phyloP scores from a whole-genome alignment of 1,284 basidiomycete genomes.

The Stereum hirsutum region DNA sequence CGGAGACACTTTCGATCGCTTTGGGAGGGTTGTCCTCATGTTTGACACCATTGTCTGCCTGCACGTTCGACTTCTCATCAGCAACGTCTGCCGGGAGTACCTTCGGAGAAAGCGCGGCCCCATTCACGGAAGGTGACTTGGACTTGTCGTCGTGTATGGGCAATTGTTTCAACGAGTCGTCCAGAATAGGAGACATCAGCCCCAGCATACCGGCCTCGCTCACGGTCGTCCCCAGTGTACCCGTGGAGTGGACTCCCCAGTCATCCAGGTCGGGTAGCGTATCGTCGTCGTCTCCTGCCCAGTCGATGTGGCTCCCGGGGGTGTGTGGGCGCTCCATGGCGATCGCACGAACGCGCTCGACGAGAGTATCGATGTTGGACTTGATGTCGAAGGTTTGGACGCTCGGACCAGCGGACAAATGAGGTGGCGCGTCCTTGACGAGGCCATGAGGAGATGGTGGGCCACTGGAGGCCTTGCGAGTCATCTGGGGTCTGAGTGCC shows the following conservation, averaged over 20 bases:
- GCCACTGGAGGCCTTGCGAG: constrained; percentile 5
- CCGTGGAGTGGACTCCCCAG: constrained; percentile 47
- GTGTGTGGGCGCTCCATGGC: constrained; percentile 66
- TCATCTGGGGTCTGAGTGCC: constrained; percentile 4
- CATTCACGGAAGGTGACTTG: constrained; percentile 14
- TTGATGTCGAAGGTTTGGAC: constrained; percentile 36
- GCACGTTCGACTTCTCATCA: not conserved
- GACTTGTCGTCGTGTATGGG: constrained; percentile 30
- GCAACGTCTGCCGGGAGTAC: constrained; percentile 5
- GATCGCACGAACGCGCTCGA: constrained; percentile 60
- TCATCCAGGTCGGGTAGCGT: constrained; percentile 73
- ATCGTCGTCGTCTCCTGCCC: constrained; percentile 79
- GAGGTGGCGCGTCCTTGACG: constrained; percentile 54
- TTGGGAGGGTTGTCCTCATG: not conserved
- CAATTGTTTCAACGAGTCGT: constrained; percentile 54
- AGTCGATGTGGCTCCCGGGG: constrained; percentile 72
- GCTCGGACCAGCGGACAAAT: constrained; percentile 25
- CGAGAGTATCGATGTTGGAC: constrained; percentile 57
- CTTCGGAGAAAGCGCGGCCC: constrained; percentile 14
- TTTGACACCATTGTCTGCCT: not conserved
- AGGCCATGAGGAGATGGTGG: constrained; percentile 7
- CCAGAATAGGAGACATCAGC: constrained; percentile 60
- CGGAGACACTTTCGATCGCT: not conserved
- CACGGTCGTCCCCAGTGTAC: constrained; percentile 4
- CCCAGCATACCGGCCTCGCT: constrained; percentile 23